Percentiles rank a stretch among this genome's conserved stretches.
phyloP scores from a whole-genome alignment of 2,329 filamentous ascomycete genomes.

The Cordyceps militaris region DNA sequence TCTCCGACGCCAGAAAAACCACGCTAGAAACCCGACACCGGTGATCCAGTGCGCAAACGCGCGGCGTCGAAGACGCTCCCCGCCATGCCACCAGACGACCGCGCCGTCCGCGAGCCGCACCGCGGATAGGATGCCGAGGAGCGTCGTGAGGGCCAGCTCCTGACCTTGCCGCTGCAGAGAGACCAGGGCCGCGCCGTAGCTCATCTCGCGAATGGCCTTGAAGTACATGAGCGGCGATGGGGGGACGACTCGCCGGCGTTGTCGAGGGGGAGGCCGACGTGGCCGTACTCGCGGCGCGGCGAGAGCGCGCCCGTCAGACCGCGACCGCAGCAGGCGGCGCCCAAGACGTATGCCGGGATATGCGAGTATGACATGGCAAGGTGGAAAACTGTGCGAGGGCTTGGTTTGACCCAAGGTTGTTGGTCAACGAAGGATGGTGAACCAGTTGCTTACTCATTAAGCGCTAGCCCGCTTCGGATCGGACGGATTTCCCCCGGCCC shows the following conservation, averaged over 20 bases:
- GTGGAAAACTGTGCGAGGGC: no score
- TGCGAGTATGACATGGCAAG: slow-evolving; percentile 20
- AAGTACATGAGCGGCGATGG: slow-evolving; percentile 29
- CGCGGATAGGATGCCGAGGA: slow-evolving; percentile 23
- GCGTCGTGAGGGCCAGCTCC: slow-evolving; percentile 22
- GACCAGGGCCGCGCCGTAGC: slow-evolving; percentile 24
- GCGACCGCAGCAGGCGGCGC: slow-evolving; percentile 20
- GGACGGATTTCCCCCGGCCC: no score
- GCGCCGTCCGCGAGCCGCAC: slow-evolving; percentile 27
- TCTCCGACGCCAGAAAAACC: slow-evolving; percentile 20
- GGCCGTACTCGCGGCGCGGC: slow-evolving; percentile 20
- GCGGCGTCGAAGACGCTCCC: slow-evolving; percentile 18
- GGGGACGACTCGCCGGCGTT: no score
- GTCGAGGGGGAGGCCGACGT: slow-evolving; percentile 21
- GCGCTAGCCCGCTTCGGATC: no score
- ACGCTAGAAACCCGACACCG: slow-evolving; percentile 19
- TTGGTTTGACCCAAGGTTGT: no score
- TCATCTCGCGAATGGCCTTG: slow-evolving; percentile 28
- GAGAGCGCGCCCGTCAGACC: slow-evolving; percentile 21
- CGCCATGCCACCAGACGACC: slow-evolving; percentile 26
- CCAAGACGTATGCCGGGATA: slow-evolving; percentile 19
- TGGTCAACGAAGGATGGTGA: no score
- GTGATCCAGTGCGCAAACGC: slow-evolving; percentile 24
- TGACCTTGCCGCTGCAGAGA: slow-evolving; percentile 24
- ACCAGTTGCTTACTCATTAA: background rate